These are phyloP conservation scores for Rhizophora mangle DNA, from an alignment of 345 rosid species.

Conservation along the genomic window DNA sequence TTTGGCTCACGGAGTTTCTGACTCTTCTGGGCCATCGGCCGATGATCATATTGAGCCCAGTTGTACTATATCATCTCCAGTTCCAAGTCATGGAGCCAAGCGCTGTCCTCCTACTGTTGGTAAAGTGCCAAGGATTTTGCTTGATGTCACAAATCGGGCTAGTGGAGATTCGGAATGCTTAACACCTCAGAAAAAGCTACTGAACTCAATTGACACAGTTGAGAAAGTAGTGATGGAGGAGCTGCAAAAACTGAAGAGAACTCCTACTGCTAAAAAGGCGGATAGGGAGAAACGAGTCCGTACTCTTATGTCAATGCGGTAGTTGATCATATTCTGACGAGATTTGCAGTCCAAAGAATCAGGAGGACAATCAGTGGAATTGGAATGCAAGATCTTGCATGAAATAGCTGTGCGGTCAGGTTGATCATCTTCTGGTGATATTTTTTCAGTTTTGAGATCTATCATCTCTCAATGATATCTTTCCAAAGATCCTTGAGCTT, in stretches of 20 bases:
- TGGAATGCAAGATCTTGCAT: slow-evolving; percentile 4
- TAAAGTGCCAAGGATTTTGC: slow-evolving; percentile 53
- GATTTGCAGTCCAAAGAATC: neutral
- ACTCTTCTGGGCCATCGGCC: slow-evolving; percentile 30
- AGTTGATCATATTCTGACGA: slow-evolving; percentile 25
- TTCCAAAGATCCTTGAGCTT: slow-evolving; percentile 2
- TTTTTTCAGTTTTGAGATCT: neutral
- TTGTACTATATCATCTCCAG: slow-evolving; percentile 39
- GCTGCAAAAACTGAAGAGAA: slow-evolving; percentile 58
- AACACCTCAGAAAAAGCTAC: slow-evolving; percentile 88
- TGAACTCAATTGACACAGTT: slow-evolving; percentile 74
- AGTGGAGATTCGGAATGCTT: slow-evolving; percentile 47
- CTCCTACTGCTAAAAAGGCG: slow-evolving; percentile 59
- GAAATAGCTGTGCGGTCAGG: slow-evolving; percentile 15
- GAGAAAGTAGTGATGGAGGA: slow-evolving; percentile 75
- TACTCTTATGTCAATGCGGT: slow-evolving; percentile 76
- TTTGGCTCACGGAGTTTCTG: slow-evolving; percentile 28
- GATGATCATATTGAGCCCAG: slow-evolving; percentile 41
- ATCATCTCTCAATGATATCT: slow-evolving; percentile 35
- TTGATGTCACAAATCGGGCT: slow-evolving; percentile 41
- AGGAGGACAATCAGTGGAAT: neutral
- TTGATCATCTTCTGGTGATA: slow-evolving; percentile 31
- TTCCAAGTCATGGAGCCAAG: slow-evolving; percentile 36
- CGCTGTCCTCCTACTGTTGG: slow-evolving; percentile 43
- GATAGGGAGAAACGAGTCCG: slow-evolving; percentile 61